Conservation (phyloP, 805 yeast genomes). For the Nakazawaea anatomiae region DNA sequence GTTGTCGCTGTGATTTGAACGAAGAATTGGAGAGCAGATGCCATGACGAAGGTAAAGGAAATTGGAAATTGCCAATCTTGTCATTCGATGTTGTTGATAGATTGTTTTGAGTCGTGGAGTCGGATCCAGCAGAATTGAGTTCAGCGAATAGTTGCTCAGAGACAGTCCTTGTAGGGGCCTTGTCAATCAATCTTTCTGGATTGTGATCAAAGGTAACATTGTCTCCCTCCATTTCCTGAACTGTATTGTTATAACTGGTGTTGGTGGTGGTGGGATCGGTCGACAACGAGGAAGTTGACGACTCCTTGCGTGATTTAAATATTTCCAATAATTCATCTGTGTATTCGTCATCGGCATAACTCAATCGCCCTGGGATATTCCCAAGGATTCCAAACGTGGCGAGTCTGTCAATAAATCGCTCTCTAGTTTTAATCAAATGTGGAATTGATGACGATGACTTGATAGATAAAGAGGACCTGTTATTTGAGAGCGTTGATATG, state of each 20-base stretch:
- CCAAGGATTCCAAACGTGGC: conserved; percentile 13
- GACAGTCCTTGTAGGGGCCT: not conserved
- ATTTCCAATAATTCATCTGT: conserved; percentile 9
- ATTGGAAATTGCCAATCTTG: conserved; percentile 2
- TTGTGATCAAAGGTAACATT: not conserved
- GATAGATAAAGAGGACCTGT: not conserved
- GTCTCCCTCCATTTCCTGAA: not conserved
- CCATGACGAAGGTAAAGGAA: conserved; percentile 23
- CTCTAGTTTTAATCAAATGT: conserved; percentile 1
- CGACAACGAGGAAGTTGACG: not conserved
- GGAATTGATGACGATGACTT: conserved; percentile 10
- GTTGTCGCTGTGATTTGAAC: conserved; percentile 16
- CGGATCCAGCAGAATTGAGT: not conserved
- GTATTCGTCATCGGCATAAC: conserved; percentile 8
- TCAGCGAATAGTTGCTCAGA: conserved; percentile 5
- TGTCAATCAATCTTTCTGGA: conserved; percentile 6
- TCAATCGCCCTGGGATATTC: conserved; percentile 5
- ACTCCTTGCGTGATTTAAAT: conserved; percentile 6
- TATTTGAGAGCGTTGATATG: not conserved
- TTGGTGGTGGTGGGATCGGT: not conserved
- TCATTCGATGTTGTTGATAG: not conserved
- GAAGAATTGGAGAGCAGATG: conserved; percentile 14
- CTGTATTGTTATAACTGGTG: conserved; percentile 1
- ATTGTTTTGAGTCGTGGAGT: too few relatives aligned
- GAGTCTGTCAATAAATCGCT: conserved; percentile 5